These are phyloP conservation scores for Coemansia sp. DNA, from an alignment of 192 early-diverging fungal genomes.

Conservation along the genomic window DNA sequence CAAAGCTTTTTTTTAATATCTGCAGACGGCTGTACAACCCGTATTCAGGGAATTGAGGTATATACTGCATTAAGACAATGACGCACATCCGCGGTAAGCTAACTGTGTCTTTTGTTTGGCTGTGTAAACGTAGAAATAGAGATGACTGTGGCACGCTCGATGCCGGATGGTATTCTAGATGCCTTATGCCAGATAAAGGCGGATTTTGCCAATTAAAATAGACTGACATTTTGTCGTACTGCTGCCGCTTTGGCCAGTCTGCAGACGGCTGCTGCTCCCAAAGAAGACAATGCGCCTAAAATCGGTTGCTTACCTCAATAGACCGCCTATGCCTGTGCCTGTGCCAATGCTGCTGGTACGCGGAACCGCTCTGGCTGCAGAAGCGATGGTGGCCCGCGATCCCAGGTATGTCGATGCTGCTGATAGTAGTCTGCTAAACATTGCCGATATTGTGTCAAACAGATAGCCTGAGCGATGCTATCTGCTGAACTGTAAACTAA, in stretches of 20 bases:
- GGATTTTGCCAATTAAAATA: too few species aligned
- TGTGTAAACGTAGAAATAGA: too few species aligned
- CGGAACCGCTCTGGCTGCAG: conserved; percentile 1
- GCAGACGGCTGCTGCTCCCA: background rate
- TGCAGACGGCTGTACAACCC: background rate
- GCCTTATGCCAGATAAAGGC: too few species aligned
- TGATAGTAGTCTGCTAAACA: conserved; percentile 12
- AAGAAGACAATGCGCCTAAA: background rate
- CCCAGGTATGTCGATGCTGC: conserved; percentile 11
- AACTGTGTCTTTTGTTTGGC: too few species aligned
- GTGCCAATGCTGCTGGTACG: background rate
- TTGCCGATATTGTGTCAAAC: background rate
- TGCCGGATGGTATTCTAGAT: too few species aligned
- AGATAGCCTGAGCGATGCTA: too few species aligned
- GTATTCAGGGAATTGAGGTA: background rate
- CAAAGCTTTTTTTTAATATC: background rate
- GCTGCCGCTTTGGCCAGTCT: background rate
- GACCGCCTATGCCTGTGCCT: background rate
- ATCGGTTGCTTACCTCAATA: conserved; percentile 4
- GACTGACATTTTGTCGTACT: too few species aligned
- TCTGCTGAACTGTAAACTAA: too few species aligned
- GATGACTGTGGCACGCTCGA: background rate
- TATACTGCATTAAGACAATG: too few species aligned
- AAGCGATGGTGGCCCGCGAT: background rate
- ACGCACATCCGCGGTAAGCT: too few species aligned